Percentiles rank a stretch among this genome's conserved stretches.
Conservation (phyloP, 2,329 filamentous ascomycete genomes). For the Fusarium haematococcum region DNA sequence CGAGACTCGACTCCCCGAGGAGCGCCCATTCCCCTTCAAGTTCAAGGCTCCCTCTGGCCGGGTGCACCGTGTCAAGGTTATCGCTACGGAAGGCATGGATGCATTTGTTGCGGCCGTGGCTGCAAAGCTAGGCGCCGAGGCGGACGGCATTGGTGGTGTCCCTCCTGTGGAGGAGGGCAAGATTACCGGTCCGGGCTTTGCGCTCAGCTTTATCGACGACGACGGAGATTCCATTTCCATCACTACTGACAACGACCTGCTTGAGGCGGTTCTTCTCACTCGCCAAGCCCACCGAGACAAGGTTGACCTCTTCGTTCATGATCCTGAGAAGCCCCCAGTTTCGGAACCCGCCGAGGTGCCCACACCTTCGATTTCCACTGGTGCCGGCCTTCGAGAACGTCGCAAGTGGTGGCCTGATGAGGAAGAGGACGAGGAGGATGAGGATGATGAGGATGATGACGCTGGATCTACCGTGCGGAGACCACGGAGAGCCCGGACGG, state of each 20-base stretch:
- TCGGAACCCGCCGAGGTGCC: conserved; percentile 62
- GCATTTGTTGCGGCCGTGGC: conserved; percentile 83
- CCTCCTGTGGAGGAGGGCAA: conserved; percentile 84
- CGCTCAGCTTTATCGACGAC: conserved; percentile 94
- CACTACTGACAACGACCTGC: conserved; percentile 91
- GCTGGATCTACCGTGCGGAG: conserved; percentile 60
- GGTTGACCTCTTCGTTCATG: conserved; percentile 96
- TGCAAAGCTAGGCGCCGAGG: conserved; percentile 86
- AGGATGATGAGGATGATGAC: conserved; percentile 66
- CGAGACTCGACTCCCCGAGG: conserved; percentile 69
- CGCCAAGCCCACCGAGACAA: conserved; percentile 85
- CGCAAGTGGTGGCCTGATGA: conserved; percentile 70
- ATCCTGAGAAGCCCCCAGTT: conserved; percentile 90
- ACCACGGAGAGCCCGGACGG: conserved; percentile 53
- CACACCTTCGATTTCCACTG: conserved; percentile 63
- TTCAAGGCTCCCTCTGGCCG: conserved; percentile 98
- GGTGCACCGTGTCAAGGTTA: conserved; percentile 90
- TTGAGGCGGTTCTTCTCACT: conserved; percentile 89
- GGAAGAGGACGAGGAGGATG: conserved; percentile 62
- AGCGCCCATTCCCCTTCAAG: conserved; percentile 94
- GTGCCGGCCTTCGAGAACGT: conserved; percentile 62
- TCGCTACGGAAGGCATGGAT: conserved; percentile 82
- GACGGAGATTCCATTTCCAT: conserved; percentile 98
- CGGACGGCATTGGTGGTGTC: conserved; percentile 84
- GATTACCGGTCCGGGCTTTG: conserved; percentile 82